Percentiles rank a stretch among this genome's conserved stretches.
Conservation (phyloP, 331 rosid genomes). For the Malus hybrid region DNA sequence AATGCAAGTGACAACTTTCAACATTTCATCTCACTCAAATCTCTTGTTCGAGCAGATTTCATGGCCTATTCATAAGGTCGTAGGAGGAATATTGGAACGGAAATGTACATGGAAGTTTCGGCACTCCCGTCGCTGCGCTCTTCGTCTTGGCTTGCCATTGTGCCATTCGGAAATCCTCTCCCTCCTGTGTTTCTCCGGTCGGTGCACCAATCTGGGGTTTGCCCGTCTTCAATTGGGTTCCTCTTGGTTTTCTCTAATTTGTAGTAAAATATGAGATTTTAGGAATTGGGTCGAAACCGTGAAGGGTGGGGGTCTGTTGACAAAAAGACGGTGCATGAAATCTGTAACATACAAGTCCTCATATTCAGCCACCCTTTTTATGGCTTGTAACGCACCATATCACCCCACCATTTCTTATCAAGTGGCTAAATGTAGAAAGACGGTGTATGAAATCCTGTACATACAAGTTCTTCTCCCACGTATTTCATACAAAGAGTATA, state of each 20-base stretch:
- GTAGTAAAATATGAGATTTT: not conserved
- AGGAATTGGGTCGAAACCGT: not conserved
- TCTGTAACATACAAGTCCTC: too few species aligned
- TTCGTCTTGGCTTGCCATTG: slow-evolving; percentile 38
- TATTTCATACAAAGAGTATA: too few species aligned
- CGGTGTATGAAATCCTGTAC: not conserved
- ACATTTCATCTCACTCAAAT: too few species aligned
- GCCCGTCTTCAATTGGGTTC: not conserved
- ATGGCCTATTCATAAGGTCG: slow-evolving; percentile 4
- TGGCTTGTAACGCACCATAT: too few species aligned
- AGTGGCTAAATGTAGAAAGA: not conserved
- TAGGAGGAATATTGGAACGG: slow-evolving; percentile 30
- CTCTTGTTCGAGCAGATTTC: not conserved
- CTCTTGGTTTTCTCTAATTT: not conserved
- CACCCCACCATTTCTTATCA: too few species aligned
- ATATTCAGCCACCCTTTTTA: too few species aligned
- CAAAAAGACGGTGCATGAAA: too few species aligned
- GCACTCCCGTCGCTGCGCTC: slow-evolving; percentile 30
- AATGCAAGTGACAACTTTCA: too few species aligned
- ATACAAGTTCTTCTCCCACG: not conserved
- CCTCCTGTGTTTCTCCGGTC: not conserved
- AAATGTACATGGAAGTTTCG: slow-evolving; percentile 42
- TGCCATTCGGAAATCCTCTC: slow-evolving; percentile 8
- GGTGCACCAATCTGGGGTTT: not conserved
- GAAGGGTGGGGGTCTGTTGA: too few species aligned